Percentiles rank a stretch among this genome's conserved stretches.
These are phyloP conservation scores for Solanum tacnaense DNA, from an alignment of 257 asterid species.

Conservation along the genomic window DNA sequence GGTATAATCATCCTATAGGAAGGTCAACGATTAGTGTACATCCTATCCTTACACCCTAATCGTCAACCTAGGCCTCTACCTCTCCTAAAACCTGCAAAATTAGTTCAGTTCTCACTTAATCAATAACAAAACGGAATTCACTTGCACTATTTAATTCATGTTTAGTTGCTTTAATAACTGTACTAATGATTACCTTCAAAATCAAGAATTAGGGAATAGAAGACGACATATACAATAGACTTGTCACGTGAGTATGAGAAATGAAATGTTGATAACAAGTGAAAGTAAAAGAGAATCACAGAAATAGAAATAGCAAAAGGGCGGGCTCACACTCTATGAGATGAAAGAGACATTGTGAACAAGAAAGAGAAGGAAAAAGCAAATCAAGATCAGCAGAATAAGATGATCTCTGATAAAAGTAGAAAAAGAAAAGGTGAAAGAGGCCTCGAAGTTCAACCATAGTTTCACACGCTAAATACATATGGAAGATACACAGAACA, in stretches of 20 bases:
- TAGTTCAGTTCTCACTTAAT: neutral
- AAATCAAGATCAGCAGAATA: neutral
- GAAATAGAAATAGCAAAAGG: neutral
- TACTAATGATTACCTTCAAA: neutral
- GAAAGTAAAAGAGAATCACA: neutral
- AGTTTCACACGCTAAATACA: neutral
- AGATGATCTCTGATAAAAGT: neutral
- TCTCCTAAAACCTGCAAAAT: neutral
- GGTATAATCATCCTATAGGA: neutral
- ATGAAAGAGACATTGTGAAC: neutral
- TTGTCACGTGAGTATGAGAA: neutral
- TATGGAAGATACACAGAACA: neutral
- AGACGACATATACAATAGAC: neutral
- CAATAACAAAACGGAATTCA: neutral
- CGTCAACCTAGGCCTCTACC: neutral
- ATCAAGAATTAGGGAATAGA: neutral
- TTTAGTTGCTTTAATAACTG: neutral
- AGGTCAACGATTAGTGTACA: neutral
- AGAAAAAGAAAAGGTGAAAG: neutral
- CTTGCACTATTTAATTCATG: neutral
- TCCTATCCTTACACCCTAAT: neutral
- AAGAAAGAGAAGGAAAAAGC: neutral
- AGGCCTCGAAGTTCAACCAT: neutral
- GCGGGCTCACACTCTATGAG: neutral
- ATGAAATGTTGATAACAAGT: neutral